phyloP scores from a whole-genome alignment of 208 protist genomes.

The Leptomonas seymouri region DNA sequence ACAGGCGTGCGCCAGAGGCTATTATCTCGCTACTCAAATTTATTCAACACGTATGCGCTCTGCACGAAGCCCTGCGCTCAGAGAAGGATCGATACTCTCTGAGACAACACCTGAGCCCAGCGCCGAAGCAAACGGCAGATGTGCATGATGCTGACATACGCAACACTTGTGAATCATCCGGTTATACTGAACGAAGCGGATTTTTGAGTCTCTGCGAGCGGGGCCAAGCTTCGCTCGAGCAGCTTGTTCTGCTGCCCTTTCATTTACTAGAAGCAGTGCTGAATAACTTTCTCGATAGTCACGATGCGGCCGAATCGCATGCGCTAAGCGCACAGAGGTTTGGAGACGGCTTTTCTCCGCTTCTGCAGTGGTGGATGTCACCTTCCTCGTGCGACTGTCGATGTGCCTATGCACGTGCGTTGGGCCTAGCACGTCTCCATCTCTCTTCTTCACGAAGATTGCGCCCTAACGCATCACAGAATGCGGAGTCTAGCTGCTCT shows the following conservation, averaged over 20 bases:
- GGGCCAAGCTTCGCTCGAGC: background rate
- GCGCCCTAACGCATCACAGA: too few species aligned
- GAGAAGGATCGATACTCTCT: background rate
- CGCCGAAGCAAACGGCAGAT: too few species aligned
- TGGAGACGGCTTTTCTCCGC: background rate
- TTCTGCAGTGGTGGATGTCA: constrained; percentile 9
- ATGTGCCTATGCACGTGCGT: background rate
- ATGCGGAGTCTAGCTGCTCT: background rate
- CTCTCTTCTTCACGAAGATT: too few species aligned
- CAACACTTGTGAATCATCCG: background rate
- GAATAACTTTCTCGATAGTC: background rate
- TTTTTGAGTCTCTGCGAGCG: too few species aligned
- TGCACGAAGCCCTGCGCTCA: background rate
- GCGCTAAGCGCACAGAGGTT: background rate
- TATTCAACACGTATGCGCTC: background rate
- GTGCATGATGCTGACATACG: background rate
- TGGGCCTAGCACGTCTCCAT: background rate
- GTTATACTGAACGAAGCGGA: background rate
- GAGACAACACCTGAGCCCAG: too few species aligned
- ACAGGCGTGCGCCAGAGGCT: background rate
- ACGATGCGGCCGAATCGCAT: background rate
- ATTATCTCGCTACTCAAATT: background rate
- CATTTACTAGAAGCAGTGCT: background rate
- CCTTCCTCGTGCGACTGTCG: constrained; percentile 4
- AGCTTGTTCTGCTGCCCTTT: constrained; percentile 8